Evolutionary conservation across 2,329 filamentous ascomycete species (phyloP), one percentile per base, ranked within the genome.

Genomic region (Daldinia eschscholtzii): DNA sequence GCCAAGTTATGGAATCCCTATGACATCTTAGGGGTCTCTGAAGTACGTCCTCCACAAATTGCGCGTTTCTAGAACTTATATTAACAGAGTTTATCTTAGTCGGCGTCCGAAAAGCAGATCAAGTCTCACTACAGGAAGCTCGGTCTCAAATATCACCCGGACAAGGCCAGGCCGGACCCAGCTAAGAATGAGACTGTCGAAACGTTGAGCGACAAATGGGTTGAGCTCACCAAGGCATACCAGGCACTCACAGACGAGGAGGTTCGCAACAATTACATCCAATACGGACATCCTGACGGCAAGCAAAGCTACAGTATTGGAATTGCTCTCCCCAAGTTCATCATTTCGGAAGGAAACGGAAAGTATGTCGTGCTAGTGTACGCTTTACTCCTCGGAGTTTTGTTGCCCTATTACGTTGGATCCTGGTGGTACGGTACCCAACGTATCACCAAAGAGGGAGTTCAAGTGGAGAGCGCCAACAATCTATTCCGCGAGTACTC

Each of bases 401-500:
- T 98, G 67, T 85, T 99, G 59, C 96, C 96, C 2, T 99, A 97
- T 80, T 85, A 96, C 55, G 95, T 99, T 63, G 96, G 96, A 55
- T 94, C 92, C 66, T 99, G 96, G 96, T 99, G 96, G 96, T 99
- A 99, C 79, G 96, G 97, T 68, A 97, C 93, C 37, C 95, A 97
- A 81, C 89, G 91, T 75, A 89, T 93, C 81, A 98, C 96, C 41
- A 97, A 95, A 83, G 97, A 99, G 81, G 93, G 93, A 74, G 92
- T 98, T 28, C 86, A 97, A 62, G 91, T 98, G 79, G 93, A 96
- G 78, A 98, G 93, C 80, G 94, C 97, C 74, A 97, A 97, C 80
- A 94, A 93, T 73, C 88, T 99, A 65, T 98, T 99, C 87, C 91
- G 91, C 75, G 93, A 97, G 77, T 99, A 97, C 82, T 90, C 93